These are phyloP conservation scores for Neopestalotiopsis clavispora DNA, from an alignment of 2,329 filamentous ascomycete genomes.

Conservation along the genomic window DNA sequence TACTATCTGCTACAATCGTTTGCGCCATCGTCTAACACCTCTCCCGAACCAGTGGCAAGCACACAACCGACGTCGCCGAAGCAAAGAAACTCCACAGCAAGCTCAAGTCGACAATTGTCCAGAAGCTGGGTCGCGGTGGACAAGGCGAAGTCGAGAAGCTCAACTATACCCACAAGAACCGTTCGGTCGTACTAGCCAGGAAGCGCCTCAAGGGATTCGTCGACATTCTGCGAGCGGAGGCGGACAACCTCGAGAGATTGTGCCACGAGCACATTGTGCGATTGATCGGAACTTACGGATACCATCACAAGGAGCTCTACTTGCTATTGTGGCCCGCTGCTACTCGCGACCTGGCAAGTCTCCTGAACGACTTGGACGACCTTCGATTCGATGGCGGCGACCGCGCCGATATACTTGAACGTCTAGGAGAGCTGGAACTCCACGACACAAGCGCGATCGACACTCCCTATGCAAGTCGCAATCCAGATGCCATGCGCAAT, in stretches of 20 bases:
- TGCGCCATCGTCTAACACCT: neutral
- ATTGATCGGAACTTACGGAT: slow-evolving; percentile 51
- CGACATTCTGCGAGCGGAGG: slow-evolving; percentile 49
- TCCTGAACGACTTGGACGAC: slow-evolving; percentile 49
- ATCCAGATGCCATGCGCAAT: slow-evolving; percentile 21
- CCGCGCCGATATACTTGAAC: slow-evolving; percentile 44
- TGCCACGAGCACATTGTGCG: slow-evolving; percentile 53
- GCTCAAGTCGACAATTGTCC: slow-evolving; percentile 33
- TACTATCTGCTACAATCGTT: neutral
- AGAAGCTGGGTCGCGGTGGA: slow-evolving; percentile 45
- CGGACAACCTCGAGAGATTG: slow-evolving; percentile 51
- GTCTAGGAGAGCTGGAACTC: slow-evolving; percentile 44
- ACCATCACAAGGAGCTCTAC: slow-evolving; percentile 44
- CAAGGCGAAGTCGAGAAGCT: slow-evolving; percentile 52
- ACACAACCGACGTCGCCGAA: slow-evolving; percentile 31
- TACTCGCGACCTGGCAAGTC: slow-evolving; percentile 47
- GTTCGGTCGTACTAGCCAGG: slow-evolving; percentile 47
- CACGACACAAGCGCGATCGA: slow-evolving; percentile 42
- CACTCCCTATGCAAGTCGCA: slow-evolving; percentile 23
- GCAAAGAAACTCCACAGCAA: slow-evolving; percentile 34
- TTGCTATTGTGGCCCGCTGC: slow-evolving; percentile 54
- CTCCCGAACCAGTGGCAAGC: slow-evolving; percentile 33
- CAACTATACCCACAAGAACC: slow-evolving; percentile 36
- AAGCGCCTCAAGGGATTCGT: slow-evolving; percentile 48
- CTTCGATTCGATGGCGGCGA: slow-evolving; percentile 44